Evolutionary conservation across 148 eudicot species (phyloP).

Genomic region (Suaeda aralocaspica): DNA sequence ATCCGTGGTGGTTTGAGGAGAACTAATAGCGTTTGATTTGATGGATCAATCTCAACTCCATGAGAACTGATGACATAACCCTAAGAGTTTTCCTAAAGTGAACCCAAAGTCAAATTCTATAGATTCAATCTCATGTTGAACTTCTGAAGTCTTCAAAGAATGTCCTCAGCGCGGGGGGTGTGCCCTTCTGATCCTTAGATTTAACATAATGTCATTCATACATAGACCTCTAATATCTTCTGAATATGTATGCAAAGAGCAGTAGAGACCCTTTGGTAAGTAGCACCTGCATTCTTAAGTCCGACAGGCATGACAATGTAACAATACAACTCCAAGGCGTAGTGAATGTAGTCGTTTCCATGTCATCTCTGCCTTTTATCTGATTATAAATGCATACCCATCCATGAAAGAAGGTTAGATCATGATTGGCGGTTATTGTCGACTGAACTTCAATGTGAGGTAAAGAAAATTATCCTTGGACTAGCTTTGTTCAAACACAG

Average conservation of each 20-base stretch:
- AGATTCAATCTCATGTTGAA: neutral
- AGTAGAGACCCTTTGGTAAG: neutral
- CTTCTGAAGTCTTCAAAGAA: neutral
- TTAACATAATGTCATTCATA: too few species aligned
- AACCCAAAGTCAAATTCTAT: neutral
- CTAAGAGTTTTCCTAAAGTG: slow-evolving; percentile 1
- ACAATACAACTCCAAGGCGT: neutral
- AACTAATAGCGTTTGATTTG: too few species aligned
- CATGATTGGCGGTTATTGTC: too few species aligned
- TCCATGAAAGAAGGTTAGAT: neutral
- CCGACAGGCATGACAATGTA: neutral
- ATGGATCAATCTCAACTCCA: too few species aligned
- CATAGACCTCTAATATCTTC: too few species aligned
- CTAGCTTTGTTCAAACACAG: slow-evolving; percentile 8
- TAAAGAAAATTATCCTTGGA: neutral
- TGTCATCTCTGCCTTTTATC: neutral
- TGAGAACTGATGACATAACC: neutral
- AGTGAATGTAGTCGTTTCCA: neutral
- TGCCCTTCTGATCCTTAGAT: too few species aligned
- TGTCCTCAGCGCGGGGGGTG: too few species aligned
- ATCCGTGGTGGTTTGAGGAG: too few species aligned
- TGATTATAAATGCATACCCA: slow-evolving; percentile 2
- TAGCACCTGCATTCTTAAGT: neutral
- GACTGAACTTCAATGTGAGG: neutral
- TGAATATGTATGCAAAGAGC: too few species aligned